Evolutionary conservation across 2,329 filamentous ascomycete genomes (phyloP), one percentile per base, ranked within the genome.

Genomic region (Pseudocercospora vitis): DNA sequence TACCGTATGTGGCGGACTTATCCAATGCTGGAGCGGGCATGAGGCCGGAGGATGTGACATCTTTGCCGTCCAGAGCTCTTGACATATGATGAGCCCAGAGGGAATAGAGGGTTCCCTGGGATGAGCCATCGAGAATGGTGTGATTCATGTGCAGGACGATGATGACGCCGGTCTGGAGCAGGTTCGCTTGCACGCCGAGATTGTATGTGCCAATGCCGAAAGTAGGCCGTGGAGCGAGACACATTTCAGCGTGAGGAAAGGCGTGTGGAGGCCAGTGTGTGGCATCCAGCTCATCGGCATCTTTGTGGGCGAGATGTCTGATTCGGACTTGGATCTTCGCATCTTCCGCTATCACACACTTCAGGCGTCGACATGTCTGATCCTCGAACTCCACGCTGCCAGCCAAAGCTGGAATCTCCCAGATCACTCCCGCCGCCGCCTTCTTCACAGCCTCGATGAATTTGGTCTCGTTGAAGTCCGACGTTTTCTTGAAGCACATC

Each of bases 121-220:
- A 39, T n/a, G 48, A 48, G 9, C 56, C 56, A 44, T 59, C 56
- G 3, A 55, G 12, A 21, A 56, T 40, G 8, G 46, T 51, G 39
- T 59, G 56, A 42, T 59, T 59, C 56, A 59, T 59, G 40, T 51
- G 47, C 28, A 56, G 7, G 7, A 51, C 40, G 14, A 59, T 31
- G 12, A 59, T 39, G 8, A 59, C 18, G n/a, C 53, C 56, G 14
- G 42, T 46, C n/a, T 51, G 21, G 23, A 59, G 39, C 7, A 59
- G 21, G 32, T 59, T 59, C 11, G 56, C 56, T 45, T 59, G 56
- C 0, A 56, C 47, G 5, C 49, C 56, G 19, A 59, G 56, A 18
- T 53, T 56, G 29, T 48, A 56, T 16, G 46, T 56, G 8, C 53
- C 53, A 37, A 59, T 42, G 8, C 53, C 56, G 48, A n/a, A 48